Conservation (phyloP, 495 filamentous ascomycete species). For the Hypoxylon lienhwacheense region DNA sequence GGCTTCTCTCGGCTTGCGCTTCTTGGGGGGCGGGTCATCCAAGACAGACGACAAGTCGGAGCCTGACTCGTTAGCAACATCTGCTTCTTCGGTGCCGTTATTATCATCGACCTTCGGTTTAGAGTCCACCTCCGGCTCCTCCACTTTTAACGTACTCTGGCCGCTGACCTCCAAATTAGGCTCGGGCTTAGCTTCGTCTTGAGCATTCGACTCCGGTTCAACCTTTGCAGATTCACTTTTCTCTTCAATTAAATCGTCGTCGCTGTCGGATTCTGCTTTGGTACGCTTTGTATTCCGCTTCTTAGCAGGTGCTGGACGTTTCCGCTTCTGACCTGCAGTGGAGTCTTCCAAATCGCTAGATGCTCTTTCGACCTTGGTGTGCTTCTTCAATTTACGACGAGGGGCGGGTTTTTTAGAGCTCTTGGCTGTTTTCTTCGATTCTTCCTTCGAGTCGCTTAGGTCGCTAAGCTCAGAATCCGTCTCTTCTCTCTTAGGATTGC, state of each 20-base stretch:
- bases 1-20: constrained; percentile 31
- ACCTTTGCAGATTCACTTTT: constrained; percentile 37
- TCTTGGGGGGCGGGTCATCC: constrained; percentile 63
- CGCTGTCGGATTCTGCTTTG: constrained; percentile 41
- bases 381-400: constrained; percentile 33
- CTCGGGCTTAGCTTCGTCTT: constrained; percentile 17
- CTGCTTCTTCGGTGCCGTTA: constrained; percentile 30
- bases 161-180: constrained; percentile 29
- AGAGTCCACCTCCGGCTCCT: constrained; percentile 26
- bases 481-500: constrained; percentile 38
- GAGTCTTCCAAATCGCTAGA: constrained; percentile 25
- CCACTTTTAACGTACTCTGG: constrained; percentile 28
- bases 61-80: constrained; percentile 59
- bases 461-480: constrained; percentile 37
- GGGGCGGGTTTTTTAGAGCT: constrained; percentile 27
- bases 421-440: constrained; percentile 40
- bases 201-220: constrained; percentile 20
- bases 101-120: constrained; percentile 21
- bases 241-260: constrained; percentile 39
- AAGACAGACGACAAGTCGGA: constrained; percentile 80
- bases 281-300: constrained; percentile 34
- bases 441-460: constrained; percentile 35
- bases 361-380: constrained; percentile 21
- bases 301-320: constrained; percentile 21
- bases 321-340: constrained; percentile 31